Evolutionary conservation across 2,329 filamentous ascomycete species (phyloP).

Genomic region (Curvularia lunata): DNA sequence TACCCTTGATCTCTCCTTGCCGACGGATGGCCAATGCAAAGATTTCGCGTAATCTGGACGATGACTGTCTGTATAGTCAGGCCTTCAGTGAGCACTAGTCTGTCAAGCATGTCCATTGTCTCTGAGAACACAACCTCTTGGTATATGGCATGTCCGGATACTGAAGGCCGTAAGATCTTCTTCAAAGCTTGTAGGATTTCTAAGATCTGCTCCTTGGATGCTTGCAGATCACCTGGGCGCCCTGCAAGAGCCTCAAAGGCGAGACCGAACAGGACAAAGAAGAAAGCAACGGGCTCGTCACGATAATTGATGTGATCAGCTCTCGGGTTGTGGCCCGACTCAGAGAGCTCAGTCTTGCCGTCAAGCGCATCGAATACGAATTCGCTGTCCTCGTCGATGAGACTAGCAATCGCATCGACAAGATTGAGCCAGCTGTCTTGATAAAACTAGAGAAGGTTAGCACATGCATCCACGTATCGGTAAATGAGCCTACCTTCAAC

Average conservation of each 20-base stretch:
- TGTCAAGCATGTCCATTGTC: slow-evolving; percentile 93
- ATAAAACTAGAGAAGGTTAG: slow-evolving; percentile 69
- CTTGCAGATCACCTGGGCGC: slow-evolving; percentile 72
- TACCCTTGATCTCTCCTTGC: slow-evolving; percentile 71
- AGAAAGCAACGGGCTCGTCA: slow-evolving; percentile 97
- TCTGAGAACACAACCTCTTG: slow-evolving; percentile 95
- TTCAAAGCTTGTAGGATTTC: slow-evolving; percentile 90
- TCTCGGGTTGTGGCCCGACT: slow-evolving; percentile 58
- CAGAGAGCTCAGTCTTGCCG: slow-evolving; percentile 66
- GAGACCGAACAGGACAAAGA: slow-evolving; percentile 96
- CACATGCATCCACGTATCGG: not conserved
- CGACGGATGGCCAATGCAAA: slow-evolving; percentile 90
- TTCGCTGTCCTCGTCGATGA: slow-evolving; percentile 96
- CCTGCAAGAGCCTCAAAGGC: slow-evolving; percentile 95
- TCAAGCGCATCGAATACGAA: slow-evolving; percentile 97
- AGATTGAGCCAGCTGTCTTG: slow-evolving; percentile 97
- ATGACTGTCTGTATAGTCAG: slow-evolving; percentile 89
- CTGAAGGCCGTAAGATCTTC: slow-evolving; percentile 92
- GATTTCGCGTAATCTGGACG: slow-evolving; percentile 87
- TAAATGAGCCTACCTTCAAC: slow-evolving; percentile 62
- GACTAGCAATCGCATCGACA: slow-evolving; percentile 93
- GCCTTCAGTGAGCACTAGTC: slow-evolving; percentile 88
- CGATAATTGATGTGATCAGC: slow-evolving; percentile 89
- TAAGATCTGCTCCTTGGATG: slow-evolving; percentile 77
- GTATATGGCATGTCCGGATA: slow-evolving; percentile 96